phyloP scores from a whole-genome alignment of 768 basidiomycete genomes.

The Lactifluus echinatus region DNA sequence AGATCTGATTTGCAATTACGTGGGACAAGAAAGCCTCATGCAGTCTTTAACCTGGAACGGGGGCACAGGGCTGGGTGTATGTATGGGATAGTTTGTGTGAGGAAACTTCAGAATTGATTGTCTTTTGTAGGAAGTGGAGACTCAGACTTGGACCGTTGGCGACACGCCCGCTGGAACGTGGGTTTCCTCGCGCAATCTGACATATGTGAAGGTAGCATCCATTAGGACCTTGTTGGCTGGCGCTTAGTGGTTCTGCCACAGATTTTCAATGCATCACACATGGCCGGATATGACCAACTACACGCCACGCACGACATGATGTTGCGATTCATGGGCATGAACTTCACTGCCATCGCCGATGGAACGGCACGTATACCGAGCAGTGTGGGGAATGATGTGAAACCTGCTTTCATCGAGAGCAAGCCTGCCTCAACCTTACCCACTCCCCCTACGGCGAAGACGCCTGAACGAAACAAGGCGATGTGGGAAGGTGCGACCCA shows the following conservation, averaged over 20 bases:
- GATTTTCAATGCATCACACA: conserved; percentile 93
- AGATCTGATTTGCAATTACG: conserved; percentile 93
- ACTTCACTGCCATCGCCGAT: conserved; percentile 74
- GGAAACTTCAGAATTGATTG: neutral
- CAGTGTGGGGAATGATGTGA: conserved; percentile 62
- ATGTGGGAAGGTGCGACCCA: conserved; percentile 76
- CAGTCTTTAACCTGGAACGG: conserved; percentile 82
- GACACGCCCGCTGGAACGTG: conserved; percentile 79
- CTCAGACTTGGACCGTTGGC: conserved; percentile 68
- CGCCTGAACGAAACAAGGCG: conserved; percentile 70
- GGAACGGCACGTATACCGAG: conserved; percentile 77
- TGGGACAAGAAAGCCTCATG: conserved; percentile 83
- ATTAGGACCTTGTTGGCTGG: neutral
- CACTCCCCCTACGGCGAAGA: conserved; percentile 40
- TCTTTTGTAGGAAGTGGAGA: conserved; percentile 47
- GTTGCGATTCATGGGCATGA: conserved; percentile 89
- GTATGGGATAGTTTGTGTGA: conserved; percentile 25
- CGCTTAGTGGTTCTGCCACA: conserved; percentile 25
- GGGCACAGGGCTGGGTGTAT: conserved; percentile 70
- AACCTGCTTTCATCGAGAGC: conserved; percentile 51
- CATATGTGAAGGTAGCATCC: conserved; percentile 73
- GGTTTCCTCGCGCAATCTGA: conserved; percentile 82
- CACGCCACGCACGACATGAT: conserved; percentile 96
- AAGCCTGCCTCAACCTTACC: conserved; percentile 31
- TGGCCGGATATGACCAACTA: conserved; percentile 87